phyloP scores from a whole-genome alignment of 2,329 filamentous ascomycete species.

The Penicillium sp. region DNA sequence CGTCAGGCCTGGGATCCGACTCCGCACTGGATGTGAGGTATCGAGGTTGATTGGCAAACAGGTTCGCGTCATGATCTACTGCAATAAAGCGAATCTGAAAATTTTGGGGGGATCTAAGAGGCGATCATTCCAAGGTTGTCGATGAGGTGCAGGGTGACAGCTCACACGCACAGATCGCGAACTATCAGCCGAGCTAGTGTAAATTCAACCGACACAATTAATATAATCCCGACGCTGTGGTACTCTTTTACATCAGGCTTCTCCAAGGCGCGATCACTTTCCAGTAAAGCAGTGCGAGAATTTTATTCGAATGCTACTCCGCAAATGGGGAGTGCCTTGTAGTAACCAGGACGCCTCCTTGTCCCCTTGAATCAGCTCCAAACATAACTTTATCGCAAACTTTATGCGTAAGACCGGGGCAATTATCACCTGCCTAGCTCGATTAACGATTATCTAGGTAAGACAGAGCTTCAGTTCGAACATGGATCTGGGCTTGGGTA shows the following conservation, averaged over 20 bases:
- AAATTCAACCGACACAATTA: neutral
- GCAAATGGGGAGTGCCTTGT: too few relatives aligned
- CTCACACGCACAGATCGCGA: neutral
- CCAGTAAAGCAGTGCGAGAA: too few relatives aligned
- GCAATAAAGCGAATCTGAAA: neutral
- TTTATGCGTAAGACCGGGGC: neutral
- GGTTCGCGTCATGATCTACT: neutral
- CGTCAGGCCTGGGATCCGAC: neutral
- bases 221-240: too few relatives aligned
- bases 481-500: neutral
- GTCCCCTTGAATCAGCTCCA: too few relatives aligned
- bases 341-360: neutral
- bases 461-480: neutral
- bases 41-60: constrained; percentile 7
- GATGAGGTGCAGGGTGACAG: constrained; percentile 11
- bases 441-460: neutral
- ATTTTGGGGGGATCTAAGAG: constrained; percentile 16
- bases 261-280: too few relatives aligned
- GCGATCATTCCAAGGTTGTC: neutral
- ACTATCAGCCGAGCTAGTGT: constrained; percentile 2
- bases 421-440: neutral
- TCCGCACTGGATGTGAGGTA: constrained; percentile 22
- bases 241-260: too few relatives aligned
- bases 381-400: neutral
- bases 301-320: too few relatives aligned